Percentiles rank a stretch among this genome's conserved stretches.
Evolutionary conservation across 2,329 filamentous ascomycete genomes (phyloP).

Genomic region (Fusarium pseudograminearum): DNA sequence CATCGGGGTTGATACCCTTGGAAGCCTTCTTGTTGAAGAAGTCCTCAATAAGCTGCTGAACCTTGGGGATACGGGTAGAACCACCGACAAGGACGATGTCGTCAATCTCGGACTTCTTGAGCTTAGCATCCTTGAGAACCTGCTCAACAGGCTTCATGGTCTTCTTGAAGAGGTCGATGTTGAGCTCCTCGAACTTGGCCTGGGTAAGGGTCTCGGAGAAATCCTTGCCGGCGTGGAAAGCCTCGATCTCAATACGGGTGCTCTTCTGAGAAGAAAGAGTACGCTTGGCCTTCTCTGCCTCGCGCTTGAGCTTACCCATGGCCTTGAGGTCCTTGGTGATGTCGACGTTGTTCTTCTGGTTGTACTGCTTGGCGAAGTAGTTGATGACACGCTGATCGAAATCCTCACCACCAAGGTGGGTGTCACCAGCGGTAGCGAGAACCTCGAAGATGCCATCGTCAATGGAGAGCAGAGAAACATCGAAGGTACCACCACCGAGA

Average conservation of each 20-base stretch:
- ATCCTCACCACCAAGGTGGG: slow-evolving; percentile 97
- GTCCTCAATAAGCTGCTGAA: slow-evolving; percentile 93
- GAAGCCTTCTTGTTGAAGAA: slow-evolving; percentile 97
- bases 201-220: slow-evolving; percentile 98
- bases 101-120: slow-evolving; percentile 94
- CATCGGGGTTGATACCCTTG: slow-evolving; percentile 99
- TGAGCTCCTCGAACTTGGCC: slow-evolving; percentile 99
- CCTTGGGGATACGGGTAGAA: slow-evolving; percentile 99
- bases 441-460: slow-evolving; percentile 96
- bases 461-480: slow-evolving; percentile 93
- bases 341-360: slow-evolving; percentile 96
- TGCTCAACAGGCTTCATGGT: slow-evolving; percentile 98
- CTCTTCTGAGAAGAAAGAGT: slow-evolving; percentile 95
- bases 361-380: slow-evolving; percentile 96
- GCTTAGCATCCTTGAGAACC: slow-evolving; percentile 97
- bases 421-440: slow-evolving; percentile 93
- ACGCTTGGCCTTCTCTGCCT: slow-evolving; percentile 99
- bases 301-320: slow-evolving; percentile 99
- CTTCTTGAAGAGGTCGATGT: slow-evolving; percentile 99
- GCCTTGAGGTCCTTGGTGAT: slow-evolving; percentile 95
- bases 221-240: slow-evolving; percentile 95
- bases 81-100: slow-evolving; percentile 98
- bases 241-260: slow-evolving; percentile 94
- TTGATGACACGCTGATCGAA: slow-evolving; percentile 98
- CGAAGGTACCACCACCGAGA: slow-evolving; percentile 93